Conservation (phyloP, 2,329 filamentous ascomycete species). For the Aureobasidium sp. region DNA sequence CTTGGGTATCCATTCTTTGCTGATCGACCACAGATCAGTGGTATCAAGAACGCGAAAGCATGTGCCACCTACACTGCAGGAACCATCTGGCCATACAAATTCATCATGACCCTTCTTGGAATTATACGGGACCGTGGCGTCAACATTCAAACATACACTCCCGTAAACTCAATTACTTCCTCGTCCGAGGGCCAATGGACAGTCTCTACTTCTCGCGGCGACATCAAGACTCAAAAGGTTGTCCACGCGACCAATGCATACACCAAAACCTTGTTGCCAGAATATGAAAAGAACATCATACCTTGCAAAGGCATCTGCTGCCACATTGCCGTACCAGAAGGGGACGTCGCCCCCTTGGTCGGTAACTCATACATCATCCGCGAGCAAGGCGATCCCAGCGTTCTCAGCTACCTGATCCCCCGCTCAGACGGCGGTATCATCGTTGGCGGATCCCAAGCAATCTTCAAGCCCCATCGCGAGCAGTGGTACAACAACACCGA, state of each 20-base stretch:
- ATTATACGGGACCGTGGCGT: conserved; percentile 44
- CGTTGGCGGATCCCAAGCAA: conserved; percentile 35
- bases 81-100: conserved; percentile 70
- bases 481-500: conserved; percentile 42
- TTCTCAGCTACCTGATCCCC: conserved; percentile 35
- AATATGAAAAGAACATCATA: conserved; percentile 27
- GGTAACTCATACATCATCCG: conserved; percentile 24
- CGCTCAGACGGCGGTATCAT: conserved; percentile 39
- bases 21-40: conserved; percentile 9
- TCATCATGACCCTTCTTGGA: conserved; percentile 62
- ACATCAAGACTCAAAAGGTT: conserved; percentile 20
- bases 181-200: conserved; percentile 4
- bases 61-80: conserved; percentile 45
- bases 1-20: too few species aligned
- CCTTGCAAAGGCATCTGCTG: conserved; percentile 27
- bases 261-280: conserved; percentile 26
- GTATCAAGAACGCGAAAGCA: conserved; percentile 31
- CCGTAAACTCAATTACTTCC: conserved; percentile 35
- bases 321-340: conserved; percentile 18
- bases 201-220: conserved; percentile 20
- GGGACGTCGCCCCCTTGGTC: conserved; percentile 19
- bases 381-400: conserved; percentile 16
- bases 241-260: conserved; percentile 32
- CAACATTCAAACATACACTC: conserved; percentile 67
- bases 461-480: conserved; percentile 27